These are phyloP conservation scores for Lipomyces mesembrius DNA, from an alignment of 805 yeast genomes.

Conservation along the genomic window DNA sequence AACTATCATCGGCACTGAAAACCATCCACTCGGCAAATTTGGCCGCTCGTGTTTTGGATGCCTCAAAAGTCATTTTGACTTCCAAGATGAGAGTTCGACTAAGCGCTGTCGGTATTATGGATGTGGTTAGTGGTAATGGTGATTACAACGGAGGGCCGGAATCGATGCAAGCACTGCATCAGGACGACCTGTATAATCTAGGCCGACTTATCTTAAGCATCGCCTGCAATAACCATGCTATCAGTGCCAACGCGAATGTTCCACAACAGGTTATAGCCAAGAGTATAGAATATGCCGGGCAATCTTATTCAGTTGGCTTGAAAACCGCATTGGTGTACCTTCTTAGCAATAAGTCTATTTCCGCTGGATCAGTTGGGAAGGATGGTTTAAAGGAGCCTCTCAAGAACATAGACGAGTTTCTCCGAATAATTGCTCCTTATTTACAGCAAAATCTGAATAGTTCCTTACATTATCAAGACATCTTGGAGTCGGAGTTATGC, in stretches of 20 bases:
- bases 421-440: constrained; percentile 41
- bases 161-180: constrained; percentile 48
- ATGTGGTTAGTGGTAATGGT: constrained; percentile 57
- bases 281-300: constrained; percentile 22
- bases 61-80: constrained; percentile 74
- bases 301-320: constrained; percentile 26
- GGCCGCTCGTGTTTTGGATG: constrained; percentile 64
- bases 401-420: constrained; percentile 38
- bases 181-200: constrained; percentile 60
- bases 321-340: constrained; percentile 26
- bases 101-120: constrained; percentile 71
- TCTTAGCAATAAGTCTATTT: constrained; percentile 13
- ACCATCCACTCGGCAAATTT: constrained; percentile 68
- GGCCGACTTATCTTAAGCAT: constrained; percentile 67
- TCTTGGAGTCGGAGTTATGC: constrained; percentile 51
- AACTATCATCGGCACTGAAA: constrained; percentile 70
- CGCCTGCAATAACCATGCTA: constrained; percentile 43
- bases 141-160: constrained; percentile 38
- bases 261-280: constrained; percentile 18
- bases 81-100: constrained; percentile 72
- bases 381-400: constrained; percentile 18
- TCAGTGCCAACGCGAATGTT: constrained; percentile 13
- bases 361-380: constrained; percentile 1
- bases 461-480: constrained; percentile 40
- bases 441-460: constrained; percentile 38